Conservation (phyloP, 768 basidiomycete species). For the Kwoniella mangroviensis region DNA sequence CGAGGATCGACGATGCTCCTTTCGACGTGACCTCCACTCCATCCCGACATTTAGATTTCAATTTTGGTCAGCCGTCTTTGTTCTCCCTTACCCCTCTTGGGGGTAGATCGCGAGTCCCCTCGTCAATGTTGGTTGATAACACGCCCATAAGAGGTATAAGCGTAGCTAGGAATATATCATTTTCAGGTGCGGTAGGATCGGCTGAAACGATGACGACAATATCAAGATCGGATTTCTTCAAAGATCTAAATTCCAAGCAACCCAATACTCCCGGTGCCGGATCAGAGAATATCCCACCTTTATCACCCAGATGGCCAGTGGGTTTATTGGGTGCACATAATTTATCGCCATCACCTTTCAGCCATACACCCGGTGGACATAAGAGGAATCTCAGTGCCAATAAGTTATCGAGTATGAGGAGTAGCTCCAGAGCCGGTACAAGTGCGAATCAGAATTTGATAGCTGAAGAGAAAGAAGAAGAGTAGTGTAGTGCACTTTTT, state of each 20-base stretch:
- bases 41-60: conserved; percentile 52
- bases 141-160: conserved; percentile 30
- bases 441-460: conserved; percentile 22
- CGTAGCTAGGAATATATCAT: conserved; percentile 12
- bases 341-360: conserved; percentile 41
- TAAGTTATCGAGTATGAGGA: conserved; percentile 34
- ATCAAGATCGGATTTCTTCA: conserved; percentile 37
- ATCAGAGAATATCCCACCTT: conserved; percentile 15
- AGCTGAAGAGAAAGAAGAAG: conserved; percentile 31
- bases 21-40: conserved; percentile 54
- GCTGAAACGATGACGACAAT: conserved; percentile 16
- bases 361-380: conserved; percentile 23
- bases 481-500: background rate
- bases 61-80: conserved; percentile 47
- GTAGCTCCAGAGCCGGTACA: conserved; percentile 28
- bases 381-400: conserved; percentile 32
- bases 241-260: conserved; percentile 33
- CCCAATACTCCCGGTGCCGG: conserved; percentile 3
- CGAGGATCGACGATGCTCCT: conserved; percentile 45
- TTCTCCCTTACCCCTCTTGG: conserved; percentile 51
- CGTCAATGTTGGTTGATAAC: conserved; percentile 26
- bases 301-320: conserved; percentile 38
- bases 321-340: conserved; percentile 39
- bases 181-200: conserved; percentile 15
- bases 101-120: conserved; percentile 37